Evolutionary conservation across 768 basidiomycete genomes (phyloP).

Genomic region (Neoboletus subvelutipes): DNA sequence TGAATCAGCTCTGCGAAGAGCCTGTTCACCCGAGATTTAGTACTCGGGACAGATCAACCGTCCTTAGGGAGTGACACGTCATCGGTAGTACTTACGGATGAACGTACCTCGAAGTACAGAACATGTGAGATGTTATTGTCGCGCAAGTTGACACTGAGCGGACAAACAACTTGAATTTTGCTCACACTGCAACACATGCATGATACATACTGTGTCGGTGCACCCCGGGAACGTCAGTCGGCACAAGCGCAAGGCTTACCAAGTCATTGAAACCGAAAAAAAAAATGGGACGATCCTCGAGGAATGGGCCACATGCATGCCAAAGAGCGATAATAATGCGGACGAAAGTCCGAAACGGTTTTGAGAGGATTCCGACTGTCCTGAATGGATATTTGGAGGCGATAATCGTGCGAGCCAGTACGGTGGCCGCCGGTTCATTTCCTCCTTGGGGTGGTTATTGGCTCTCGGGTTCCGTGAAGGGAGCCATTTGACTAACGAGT

Average conservation of each 20-base stretch:
- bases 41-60: not conserved
- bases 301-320: not conserved
- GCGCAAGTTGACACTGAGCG: not conserved
- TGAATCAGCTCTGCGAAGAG: not conserved
- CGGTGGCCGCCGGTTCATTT: not conserved
- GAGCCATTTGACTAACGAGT: not conserved
- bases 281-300: not conserved
- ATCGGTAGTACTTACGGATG: not conserved
- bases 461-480: not conserved
- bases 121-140: not conserved
- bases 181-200: not conserved
- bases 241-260: not conserved
- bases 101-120: not conserved
- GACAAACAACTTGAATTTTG: not conserved
- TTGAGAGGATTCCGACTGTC: not conserved
- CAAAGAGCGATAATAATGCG: not conserved
- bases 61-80: too few relatives aligned
- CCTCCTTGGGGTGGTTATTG: not conserved
- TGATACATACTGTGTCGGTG: not conserved
- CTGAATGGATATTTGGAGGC: not conserved
- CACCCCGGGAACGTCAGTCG: not conserved
- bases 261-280: not conserved
- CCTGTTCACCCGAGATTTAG: too few relatives aligned
- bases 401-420: not conserved
- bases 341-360: not conserved